Evolutionary conservation across 2,329 filamentous ascomycete genomes (phyloP).

Genomic region (Scortechinia acanthostroma): DNA sequence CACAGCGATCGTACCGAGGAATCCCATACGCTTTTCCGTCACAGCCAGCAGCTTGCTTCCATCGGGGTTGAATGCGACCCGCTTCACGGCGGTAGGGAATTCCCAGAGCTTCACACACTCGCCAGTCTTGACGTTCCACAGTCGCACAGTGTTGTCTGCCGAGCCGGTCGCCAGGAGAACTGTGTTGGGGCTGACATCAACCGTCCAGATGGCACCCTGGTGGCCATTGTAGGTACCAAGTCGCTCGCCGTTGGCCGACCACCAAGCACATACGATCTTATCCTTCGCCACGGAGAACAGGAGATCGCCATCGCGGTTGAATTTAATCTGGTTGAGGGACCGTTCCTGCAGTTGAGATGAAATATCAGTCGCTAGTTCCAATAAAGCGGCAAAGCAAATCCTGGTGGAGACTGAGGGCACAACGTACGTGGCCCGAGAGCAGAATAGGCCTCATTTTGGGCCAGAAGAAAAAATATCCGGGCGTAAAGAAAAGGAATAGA

Average conservation of each 20-base stretch:
- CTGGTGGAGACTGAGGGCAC: neutral
- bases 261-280: slow-evolving; percentile 63
- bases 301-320: slow-evolving; percentile 57
- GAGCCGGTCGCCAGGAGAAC: slow-evolving; percentile 56
- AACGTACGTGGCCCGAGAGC: slow-evolving; percentile 77
- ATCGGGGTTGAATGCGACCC: slow-evolving; percentile 59
- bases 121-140: slow-evolving; percentile 64
- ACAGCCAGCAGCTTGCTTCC: slow-evolving; percentile 54
- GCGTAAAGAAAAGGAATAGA: no score
- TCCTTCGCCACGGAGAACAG: slow-evolving; percentile 64
- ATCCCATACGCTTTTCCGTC: slow-evolving; percentile 62
- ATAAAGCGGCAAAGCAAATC: neutral
- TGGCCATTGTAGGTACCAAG: slow-evolving; percentile 61
- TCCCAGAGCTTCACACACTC: slow-evolving; percentile 64
- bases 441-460: slow-evolving; percentile 90
- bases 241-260: slow-evolving; percentile 61
- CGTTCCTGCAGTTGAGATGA: slow-evolving; percentile 37
- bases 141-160: slow-evolving; percentile 62
- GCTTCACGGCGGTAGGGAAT: slow-evolving; percentile 57
- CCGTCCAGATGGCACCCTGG: slow-evolving; percentile 62
- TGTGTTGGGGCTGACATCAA: slow-evolving; percentile 58
- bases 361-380: slow-evolving; percentile 52
- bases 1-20: slow-evolving; percentile 55
- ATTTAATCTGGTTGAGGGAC: slow-evolving; percentile 57
- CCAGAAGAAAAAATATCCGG: slow-evolving; percentile 6